Base-by-base conservation (phyloP, 225 moss, liverwort and hornwort genomes). In the Thuidium tamariscinum region DNA sequence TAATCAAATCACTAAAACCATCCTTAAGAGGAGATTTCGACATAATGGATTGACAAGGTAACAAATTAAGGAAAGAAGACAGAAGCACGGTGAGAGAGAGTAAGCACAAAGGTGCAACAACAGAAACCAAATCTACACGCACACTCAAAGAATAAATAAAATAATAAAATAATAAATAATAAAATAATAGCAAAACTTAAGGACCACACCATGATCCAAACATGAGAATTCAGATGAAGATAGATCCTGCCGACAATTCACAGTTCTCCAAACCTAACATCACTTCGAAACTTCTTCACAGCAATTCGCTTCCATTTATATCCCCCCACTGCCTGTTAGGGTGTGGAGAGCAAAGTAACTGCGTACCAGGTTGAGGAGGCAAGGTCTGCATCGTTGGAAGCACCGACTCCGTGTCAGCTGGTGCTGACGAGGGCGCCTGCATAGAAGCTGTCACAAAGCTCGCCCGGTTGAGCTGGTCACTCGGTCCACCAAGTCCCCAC, bases 321-420 rank as follows among this genome's bases (percentile, higher is more conserved):
- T 39, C 80, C 42, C 70, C 71, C 82, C 26, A 76, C 80, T 82
- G 48, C 75, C 80, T 79, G 83, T 82, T 86, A 87, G 83, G 86
- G 70, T 91, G 87, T 81, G 77, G 71, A 64, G 56, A 85, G 74
- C n/a, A 77, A 72, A 88, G 82, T 51, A 46, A 75, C 86, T 57
- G 44, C 79, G 83, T 86, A 94, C 94, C 94, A 85, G 93, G 88
- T 84, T 90, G 93, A 80, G 92, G 88, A 86, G 93, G 92, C 89
- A 94, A 87, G 89, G 90, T 91, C 90, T 93, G 94, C 90, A 94
- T 93, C 90, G 92, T 93, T 87, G 92, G 90, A 91, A 91, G 91
- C 83, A 74, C 91, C 57, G 93, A 86, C 87, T 91, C 88, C 11
- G 92, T 56, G 83, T 92, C 93, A 92, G 93, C 88, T 85, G 92